Evolutionary conservation across 1,284 basidiomycete species (phyloP), one percentile per base, ranked within the genome.

Genomic region (Chondrostereum purpureum): DNA sequence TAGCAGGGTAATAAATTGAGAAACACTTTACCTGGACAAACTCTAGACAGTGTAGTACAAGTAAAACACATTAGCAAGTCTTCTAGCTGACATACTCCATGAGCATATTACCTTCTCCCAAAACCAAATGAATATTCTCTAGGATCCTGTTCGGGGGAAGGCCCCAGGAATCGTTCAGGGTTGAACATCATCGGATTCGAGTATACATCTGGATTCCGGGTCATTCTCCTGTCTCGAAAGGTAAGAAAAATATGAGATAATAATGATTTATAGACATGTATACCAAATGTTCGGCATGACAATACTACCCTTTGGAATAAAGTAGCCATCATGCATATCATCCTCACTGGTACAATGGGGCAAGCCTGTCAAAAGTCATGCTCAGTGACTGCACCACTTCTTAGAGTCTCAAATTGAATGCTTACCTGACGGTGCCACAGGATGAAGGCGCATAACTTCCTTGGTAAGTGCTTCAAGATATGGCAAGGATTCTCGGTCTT

Each of bases 201-300:
- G 11, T 39, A 39, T 13, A 20, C 19, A n/a, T 16, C 18, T n/a
- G 38, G 38, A 20, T 39, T 18, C 4, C 33, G 33, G 16, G n/a
- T n/a, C 33, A 34, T 34, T n/a, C n/a, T 16, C 33, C 33, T 34
- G 16, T n/a, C n/a, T n/a, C n/a, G n/a, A n/a, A n/a, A n/a, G n/a
- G n/a, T n/a, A n/a, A n/a, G n/a, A n/a, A n/a, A n/a, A n/a, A n/a
- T n/a, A n/a, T n/a, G n/a, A n/a, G n/a, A n/a, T n/a, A n/a, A n/a
- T n/a, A n/a, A n/a, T n/a, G n/a, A n/a, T n/a, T n/a, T n/a, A n/a
- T n/a, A n/a, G n/a, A n/a, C n/a, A n/a, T n/a, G n/a, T n/a, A n/a
- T n/a, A 68, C 67, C 64, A 66, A 21, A 65, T 54, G 48, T 70
- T 69, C 1, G 63, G 34, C n/a, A 69, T 55, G 5, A 70, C 42